Conservation (phyloP, 352 stramenopile genomes). For the Phytophthora syringae region DNA sequence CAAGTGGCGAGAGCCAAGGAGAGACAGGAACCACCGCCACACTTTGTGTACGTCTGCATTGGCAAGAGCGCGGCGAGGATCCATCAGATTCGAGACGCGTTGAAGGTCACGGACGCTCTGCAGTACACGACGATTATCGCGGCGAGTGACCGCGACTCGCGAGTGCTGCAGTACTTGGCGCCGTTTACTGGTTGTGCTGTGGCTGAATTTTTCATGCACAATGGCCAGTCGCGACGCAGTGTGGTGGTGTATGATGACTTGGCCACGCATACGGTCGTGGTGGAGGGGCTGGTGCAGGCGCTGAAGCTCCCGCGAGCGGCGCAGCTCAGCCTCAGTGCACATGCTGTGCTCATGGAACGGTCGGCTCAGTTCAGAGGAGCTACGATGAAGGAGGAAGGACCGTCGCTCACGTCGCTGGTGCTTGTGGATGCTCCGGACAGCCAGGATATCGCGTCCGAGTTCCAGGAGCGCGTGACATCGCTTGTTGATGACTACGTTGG, state of each 20-base stretch:
- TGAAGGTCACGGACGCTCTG: constrained; percentile 51
- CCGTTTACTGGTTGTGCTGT: constrained; percentile 82
- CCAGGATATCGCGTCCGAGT: constrained; percentile 52
- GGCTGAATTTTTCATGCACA: constrained; percentile 72
- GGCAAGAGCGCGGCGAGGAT: constrained; percentile 66
- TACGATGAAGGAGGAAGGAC: constrained; percentile 30
- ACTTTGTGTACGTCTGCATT: constrained; percentile 81
- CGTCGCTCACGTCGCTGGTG: constrained; percentile 72
- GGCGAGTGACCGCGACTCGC: constrained; percentile 66
- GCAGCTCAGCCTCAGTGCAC: constrained; percentile 69
- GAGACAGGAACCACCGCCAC: constrained; percentile 44
- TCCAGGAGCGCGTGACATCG: constrained; percentile 70
- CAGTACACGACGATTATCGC: constrained; percentile 74
- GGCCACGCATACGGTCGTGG: constrained; percentile 71
- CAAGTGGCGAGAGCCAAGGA: constrained; percentile 50
- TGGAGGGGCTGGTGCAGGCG: constrained; percentile 76
- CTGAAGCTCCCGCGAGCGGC: constrained; percentile 68
- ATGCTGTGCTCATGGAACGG: constrained; percentile 80
- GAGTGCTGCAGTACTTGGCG: constrained; percentile 81
- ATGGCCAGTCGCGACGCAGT: constrained; percentile 53
- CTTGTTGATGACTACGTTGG: constrained; percentile 77
- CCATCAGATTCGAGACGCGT: constrained; percentile 67
- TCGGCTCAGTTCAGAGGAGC: constrained; percentile 68
- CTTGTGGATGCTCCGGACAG: constrained; percentile 71
- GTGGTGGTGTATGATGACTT: constrained; percentile 86